A percentile compares a stretch with the other conserved stretches of the same genome.
Conservation (phyloP, 768 basidiomycete genomes). For the Hypholoma sublateritium region DNA sequence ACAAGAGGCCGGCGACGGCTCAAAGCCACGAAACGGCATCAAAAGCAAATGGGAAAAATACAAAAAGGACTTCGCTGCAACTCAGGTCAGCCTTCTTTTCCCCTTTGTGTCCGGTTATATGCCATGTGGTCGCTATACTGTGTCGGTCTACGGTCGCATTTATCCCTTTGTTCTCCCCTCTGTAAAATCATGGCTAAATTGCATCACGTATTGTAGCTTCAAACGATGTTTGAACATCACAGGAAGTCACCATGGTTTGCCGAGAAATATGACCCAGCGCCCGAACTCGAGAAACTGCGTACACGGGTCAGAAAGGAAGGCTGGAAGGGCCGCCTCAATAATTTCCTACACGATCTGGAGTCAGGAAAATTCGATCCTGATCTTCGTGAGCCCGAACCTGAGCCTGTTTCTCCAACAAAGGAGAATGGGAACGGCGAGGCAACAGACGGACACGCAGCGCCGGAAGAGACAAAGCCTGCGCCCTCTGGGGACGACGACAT, state of each 20-base stretch:
- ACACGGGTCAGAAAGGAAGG: constrained; percentile 81
- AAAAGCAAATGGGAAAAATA: constrained; percentile 89
- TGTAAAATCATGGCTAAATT: constrained; percentile 29
- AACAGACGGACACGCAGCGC: constrained; percentile 39
- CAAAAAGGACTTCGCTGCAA: constrained; percentile 84
- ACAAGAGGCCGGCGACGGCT: constrained; percentile 78
- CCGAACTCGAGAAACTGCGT: constrained; percentile 71
- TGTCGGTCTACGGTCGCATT: constrained; percentile 14
- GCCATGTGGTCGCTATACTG: constrained; percentile 23
- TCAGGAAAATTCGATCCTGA: constrained; percentile 85
- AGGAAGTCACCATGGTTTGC: constrained; percentile 95
- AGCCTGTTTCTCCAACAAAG: constrained; percentile 50
- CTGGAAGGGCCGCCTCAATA: constrained; percentile 71
- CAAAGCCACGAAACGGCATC: constrained; percentile 83
- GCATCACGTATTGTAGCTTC: constrained; percentile 67
- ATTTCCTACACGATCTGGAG: constrained; percentile 80
- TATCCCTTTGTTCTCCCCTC: constrained; percentile 19
- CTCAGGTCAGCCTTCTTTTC: constrained; percentile 67
- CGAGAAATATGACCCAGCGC: constrained; percentile 87
- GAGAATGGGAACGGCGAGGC: constrained; percentile 47
- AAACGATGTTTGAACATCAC: constrained; percentile 95
- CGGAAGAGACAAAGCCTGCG: constrained; percentile 51
- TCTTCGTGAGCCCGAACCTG: constrained; percentile 58
- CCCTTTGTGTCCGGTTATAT: constrained; percentile 20
- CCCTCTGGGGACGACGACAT: constrained; percentile 65